Conservation (phyloP, 768 basidiomycete species). For the Lentinus tigrinus region DNA sequence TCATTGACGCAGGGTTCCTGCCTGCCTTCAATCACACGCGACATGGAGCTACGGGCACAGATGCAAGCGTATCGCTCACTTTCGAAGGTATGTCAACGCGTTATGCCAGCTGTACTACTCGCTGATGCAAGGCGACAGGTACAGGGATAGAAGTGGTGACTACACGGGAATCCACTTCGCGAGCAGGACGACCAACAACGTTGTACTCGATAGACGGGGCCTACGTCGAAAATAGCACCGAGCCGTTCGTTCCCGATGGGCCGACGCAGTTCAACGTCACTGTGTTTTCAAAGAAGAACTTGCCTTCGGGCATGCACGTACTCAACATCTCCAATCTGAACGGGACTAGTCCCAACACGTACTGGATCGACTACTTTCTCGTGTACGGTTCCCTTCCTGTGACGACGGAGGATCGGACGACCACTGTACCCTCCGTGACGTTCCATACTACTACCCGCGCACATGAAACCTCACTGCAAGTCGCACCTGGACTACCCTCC, state of each 20-base stretch:
- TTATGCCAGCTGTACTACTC: no score
- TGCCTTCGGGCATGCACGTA: not conserved
- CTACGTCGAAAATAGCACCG: not conserved
- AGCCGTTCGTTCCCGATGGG: not conserved
- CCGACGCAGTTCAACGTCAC: not conserved
- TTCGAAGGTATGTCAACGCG: not conserved
- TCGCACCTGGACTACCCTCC: no score
- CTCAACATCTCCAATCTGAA: not conserved
- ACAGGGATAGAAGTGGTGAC: not conserved
- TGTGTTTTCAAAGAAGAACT: not conserved
- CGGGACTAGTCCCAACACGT: not conserved
- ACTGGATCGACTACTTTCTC: conserved; percentile 1
- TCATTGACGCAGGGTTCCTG: not conserved
- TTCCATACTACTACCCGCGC: no score
- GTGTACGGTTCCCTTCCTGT: not conserved
- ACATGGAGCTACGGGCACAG: not conserved
- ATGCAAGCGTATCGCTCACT: not conserved
- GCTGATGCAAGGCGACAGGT: not conserved
- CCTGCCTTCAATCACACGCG: not conserved
- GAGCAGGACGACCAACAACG: not conserved
- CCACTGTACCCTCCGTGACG: no score
- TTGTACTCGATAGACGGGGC: not conserved
- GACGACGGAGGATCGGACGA: no score
- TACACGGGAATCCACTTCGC: not conserved
- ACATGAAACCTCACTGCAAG: no score